Percentiles rank a stretch among this genome's conserved stretches.
Evolutionary conservation across 495 filamentous ascomycete genomes (phyloP).

Genomic region (Endocarpon pusillum): DNA sequence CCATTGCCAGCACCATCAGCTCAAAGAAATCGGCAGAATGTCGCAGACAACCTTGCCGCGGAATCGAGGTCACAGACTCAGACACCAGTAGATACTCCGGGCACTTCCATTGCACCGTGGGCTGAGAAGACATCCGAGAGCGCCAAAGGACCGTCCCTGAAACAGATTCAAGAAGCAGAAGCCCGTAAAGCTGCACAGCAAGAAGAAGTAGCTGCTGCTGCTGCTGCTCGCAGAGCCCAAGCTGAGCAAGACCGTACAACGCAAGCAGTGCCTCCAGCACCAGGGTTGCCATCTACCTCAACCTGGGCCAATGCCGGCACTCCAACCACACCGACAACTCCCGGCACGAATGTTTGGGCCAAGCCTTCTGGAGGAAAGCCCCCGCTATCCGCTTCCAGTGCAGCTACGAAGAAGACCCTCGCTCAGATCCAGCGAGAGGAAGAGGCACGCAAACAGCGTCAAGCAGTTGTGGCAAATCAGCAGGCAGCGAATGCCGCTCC

Average conservation of each 20-base stretch:
- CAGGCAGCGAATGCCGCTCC: constrained; percentile 23
- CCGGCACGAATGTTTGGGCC: constrained; percentile 36
- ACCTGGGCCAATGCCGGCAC: constrained; percentile 76
- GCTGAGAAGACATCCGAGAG: constrained; percentile 66
- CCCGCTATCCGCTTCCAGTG: constrained; percentile 23
- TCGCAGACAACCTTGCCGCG: constrained; percentile 62
- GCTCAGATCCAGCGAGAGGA: constrained; percentile 96
- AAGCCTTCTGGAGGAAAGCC: constrained; percentile 46
- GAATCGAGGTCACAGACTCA: constrained; percentile 58
- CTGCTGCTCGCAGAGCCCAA: constrained; percentile 59
- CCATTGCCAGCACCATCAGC: constrained; percentile 76
- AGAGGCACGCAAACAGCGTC: constrained; percentile 66
- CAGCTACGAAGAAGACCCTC: constrained; percentile 66
- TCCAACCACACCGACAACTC: constrained; percentile 31
- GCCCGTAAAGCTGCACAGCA: constrained; percentile 83
- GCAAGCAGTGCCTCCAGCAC: constrained; percentile 37
- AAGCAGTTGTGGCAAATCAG: constrained; percentile 33
- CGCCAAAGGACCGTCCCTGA: constrained; percentile 79
- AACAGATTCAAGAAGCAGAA: constrained; percentile 92
- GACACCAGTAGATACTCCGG: constrained; percentile 45
- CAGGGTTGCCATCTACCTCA: constrained; percentile 71
- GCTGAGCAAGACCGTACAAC: constrained; percentile 66
- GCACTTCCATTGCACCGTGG: constrained; percentile 76
- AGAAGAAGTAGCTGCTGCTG: constrained; percentile 68
- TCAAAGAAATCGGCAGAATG: constrained; percentile 63